These are phyloP conservation scores for Fusarium subtropicale DNA, from an alignment of 2,329 filamentous ascomycete species.

Conservation along the genomic window DNA sequence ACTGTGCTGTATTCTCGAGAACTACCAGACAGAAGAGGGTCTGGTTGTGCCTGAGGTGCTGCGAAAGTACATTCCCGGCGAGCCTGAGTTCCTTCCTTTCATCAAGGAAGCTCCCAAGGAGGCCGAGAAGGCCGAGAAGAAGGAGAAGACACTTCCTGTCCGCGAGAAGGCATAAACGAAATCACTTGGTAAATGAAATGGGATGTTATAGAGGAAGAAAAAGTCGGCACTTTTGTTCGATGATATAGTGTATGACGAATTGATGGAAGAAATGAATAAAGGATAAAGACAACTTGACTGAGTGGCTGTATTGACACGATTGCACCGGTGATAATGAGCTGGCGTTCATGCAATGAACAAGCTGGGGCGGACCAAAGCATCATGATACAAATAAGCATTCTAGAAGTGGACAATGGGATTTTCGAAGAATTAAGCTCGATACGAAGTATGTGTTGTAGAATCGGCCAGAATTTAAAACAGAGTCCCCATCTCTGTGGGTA, in stretches of 20 bases:
- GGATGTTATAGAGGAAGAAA: slow-evolving; percentile 36
- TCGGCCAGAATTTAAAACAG: no score
- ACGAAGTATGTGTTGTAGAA: no score
- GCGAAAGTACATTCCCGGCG: slow-evolving; percentile 88
- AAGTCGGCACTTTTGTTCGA: slow-evolving; percentile 22
- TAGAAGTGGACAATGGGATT: slow-evolving; percentile 4
- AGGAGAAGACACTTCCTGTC: slow-evolving; percentile 45
- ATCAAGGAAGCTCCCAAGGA: slow-evolving; percentile 87
- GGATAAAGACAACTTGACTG: slow-evolving; percentile 1
- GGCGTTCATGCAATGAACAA: not conserved
- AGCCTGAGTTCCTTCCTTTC: slow-evolving; percentile 90
- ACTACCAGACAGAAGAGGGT: slow-evolving; percentile 92
- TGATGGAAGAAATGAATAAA: slow-evolving; percentile 13
- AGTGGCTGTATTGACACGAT: not conserved
- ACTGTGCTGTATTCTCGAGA: slow-evolving; percentile 94
- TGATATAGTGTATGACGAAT: slow-evolving; percentile 31
- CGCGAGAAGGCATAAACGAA: slow-evolving; percentile 45
- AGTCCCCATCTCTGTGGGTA: no score
- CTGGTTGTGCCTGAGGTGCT: slow-evolving; percentile 84
- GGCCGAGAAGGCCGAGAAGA: slow-evolving; percentile 45
- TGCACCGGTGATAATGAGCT: not conserved
- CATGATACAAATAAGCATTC: not conserved
- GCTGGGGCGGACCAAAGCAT: not conserved
- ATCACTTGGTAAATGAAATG: slow-evolving; percentile 6
- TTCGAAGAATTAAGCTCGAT: not conserved